Conservation (phyloP, 352 stramenopile species). For the Phytophthora colocasiae region DNA sequence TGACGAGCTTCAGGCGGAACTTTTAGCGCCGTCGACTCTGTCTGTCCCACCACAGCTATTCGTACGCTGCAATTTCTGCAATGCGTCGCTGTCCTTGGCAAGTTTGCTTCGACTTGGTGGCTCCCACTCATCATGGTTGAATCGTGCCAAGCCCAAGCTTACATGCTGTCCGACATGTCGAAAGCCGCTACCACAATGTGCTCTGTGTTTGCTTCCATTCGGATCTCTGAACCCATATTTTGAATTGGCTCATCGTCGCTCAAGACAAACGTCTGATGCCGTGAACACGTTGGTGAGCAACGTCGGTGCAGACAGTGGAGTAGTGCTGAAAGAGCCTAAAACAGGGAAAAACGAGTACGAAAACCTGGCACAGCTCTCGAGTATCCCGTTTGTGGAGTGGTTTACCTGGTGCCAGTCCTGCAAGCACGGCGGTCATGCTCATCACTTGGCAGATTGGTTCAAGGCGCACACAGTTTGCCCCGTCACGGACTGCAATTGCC, state of each 20-base stretch:
- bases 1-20: conserved; percentile 54
- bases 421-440: conserved; percentile 92
- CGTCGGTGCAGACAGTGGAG: conserved; percentile 38
- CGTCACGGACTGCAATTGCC: conserved; percentile 94
- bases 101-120: conserved; percentile 89
- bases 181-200: conserved; percentile 94
- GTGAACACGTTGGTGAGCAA: conserved; percentile 46
- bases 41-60: conserved; percentile 89
- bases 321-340: conserved; percentile 62
- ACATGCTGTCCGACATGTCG: conserved; percentile 93
- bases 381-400: conserved; percentile 95
- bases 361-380: conserved; percentile 90
- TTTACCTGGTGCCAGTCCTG: conserved; percentile 96
- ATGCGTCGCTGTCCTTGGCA: conserved; percentile 89
- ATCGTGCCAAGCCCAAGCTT: conserved; percentile 90
- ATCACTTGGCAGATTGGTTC: conserved; percentile 96
- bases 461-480: conserved; percentile 88
- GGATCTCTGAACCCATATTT: conserved; percentile 96
- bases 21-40: conserved; percentile 55
- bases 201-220: conserved; percentile 93
- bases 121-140: conserved; percentile 91
- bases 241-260: conserved; percentile 90
- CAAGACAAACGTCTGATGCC: conserved; percentile 65
- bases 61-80: conserved; percentile 96
- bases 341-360: conserved; percentile 72